A percentile compares a stretch with the other conserved stretches of the same genome.
phyloP scores from a whole-genome alignment of 345 rosid genomes.

The Ceriops decandra region DNA sequence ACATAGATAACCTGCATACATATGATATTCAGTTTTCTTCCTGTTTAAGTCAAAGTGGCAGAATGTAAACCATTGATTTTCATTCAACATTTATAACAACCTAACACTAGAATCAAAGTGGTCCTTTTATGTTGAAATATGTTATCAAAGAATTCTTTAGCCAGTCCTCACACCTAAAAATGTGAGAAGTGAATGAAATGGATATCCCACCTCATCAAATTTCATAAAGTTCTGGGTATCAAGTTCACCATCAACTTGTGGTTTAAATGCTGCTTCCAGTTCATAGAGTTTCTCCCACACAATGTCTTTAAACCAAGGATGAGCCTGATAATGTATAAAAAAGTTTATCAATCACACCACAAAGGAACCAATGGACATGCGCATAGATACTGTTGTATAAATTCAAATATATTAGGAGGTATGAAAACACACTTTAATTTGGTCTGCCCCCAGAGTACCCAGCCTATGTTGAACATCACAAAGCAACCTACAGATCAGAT shows the following conservation, averaged over 20 bases:
- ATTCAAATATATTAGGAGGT: background rate
- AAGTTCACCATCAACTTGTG: conserved; percentile 74
- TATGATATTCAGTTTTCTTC: background rate
- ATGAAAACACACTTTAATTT: conserved; percentile 56
- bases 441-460: conserved; percentile 64
- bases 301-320: conserved; percentile 93
- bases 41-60: background rate
- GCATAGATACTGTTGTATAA: background rate
- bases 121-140: background rate
- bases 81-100: background rate
- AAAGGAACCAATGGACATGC: background rate
- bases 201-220: conserved; percentile 70
- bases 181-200: background rate
- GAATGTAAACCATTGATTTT: background rate
- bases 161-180: conserved; percentile 1
- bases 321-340: conserved; percentile 42
- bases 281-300: conserved; percentile 76
- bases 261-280: conserved; percentile 89
- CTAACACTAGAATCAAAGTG: background rate
- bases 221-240: conserved; percentile 91
- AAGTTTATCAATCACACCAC: no score
- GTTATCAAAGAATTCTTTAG: background rate
- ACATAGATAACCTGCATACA: no score
- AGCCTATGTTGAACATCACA: conserved; percentile 85
- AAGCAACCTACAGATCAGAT: conserved; percentile 71